These are phyloP conservation scores for Coniella lustricola DNA, from an alignment of 2,329 filamentous ascomycete genomes.

Conservation along the genomic window DNA sequence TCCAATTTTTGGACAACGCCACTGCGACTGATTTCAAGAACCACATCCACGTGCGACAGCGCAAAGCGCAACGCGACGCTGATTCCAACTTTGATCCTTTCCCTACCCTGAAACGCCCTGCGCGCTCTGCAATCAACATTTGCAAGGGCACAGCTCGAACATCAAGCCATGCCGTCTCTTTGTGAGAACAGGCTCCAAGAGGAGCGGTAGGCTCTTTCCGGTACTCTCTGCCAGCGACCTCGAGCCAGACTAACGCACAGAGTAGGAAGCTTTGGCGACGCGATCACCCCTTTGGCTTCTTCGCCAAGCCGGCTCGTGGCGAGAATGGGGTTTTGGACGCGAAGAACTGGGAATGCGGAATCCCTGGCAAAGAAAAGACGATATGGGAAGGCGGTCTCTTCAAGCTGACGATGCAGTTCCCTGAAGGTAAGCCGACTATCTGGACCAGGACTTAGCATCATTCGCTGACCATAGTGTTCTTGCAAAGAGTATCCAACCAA, in stretches of 20 bases:
- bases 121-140: too few species aligned
- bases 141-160: too few species aligned
- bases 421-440: slow-evolving; percentile 67
- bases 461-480: slow-evolving; percentile 18
- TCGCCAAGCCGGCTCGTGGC: slow-evolving; percentile 78
- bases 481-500: slow-evolving; percentile 90
- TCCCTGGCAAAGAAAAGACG: slow-evolving; percentile 93
- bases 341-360: slow-evolving; percentile 93
- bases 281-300: slow-evolving; percentile 97
- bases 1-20: too few species aligned
- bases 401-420: slow-evolving; percentile 88
- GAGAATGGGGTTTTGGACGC: slow-evolving; percentile 77
- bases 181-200: slow-evolving; percentile 84
- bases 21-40: too few species aligned
- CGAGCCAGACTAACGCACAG: neutral
- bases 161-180: slow-evolving; percentile 59
- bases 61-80: too few species aligned
- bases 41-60: too few species aligned
- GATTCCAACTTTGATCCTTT: too few species aligned
- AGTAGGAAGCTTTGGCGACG: slow-evolving; percentile 89
- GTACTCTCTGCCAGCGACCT: neutral
- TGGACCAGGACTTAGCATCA: neutral
- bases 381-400: slow-evolving; percentile 97
- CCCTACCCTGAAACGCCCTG: too few species aligned
- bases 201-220: slow-evolving; percentile 58